Conservation (phyloP, 306 rosid genomes). For the Vigna mungo region DNA sequence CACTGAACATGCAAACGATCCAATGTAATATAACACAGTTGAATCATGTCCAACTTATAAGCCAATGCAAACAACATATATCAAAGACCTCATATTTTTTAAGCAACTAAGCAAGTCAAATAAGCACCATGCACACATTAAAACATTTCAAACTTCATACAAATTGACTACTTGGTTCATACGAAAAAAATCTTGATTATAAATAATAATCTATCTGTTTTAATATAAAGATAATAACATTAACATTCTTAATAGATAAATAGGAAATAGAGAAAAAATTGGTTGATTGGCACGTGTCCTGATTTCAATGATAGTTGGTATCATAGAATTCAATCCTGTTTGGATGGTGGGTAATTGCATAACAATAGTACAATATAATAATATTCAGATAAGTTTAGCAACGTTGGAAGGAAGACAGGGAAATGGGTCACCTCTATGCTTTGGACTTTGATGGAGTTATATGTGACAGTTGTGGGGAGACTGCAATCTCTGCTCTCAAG, state of each 20-base stretch:
- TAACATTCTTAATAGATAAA: background rate
- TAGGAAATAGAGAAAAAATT: background rate
- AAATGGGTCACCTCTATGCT: slow-evolving; percentile 53
- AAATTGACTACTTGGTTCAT: background rate
- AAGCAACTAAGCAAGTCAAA: background rate
- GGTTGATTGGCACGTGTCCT: slow-evolving; percentile 41
- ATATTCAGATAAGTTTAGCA: slow-evolving; percentile 31
- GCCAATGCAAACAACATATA: background rate
- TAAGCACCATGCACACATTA: background rate
- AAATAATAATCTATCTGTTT: background rate
- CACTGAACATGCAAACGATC: background rate
- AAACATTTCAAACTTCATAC: background rate
- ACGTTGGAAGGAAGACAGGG: slow-evolving; percentile 39
- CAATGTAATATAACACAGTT: background rate
- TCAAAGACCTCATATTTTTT: too few species aligned
- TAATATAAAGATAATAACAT: background rate
- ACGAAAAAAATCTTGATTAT: background rate
- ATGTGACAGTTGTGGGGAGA: slow-evolving; percentile 50
- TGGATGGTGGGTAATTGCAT: slow-evolving; percentile 43
- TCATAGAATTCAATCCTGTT: slow-evolving; percentile 34
- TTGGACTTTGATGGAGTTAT: slow-evolving; percentile 54
- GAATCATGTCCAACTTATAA: background rate
- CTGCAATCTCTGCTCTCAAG: slow-evolving; percentile 49
- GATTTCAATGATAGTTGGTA: slow-evolving; percentile 32
- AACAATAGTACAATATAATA: slow-evolving; percentile 26